Conservation (phyloP, 495 filamentous ascomycete genomes). For the Chaetomium fimeti region DNA sequence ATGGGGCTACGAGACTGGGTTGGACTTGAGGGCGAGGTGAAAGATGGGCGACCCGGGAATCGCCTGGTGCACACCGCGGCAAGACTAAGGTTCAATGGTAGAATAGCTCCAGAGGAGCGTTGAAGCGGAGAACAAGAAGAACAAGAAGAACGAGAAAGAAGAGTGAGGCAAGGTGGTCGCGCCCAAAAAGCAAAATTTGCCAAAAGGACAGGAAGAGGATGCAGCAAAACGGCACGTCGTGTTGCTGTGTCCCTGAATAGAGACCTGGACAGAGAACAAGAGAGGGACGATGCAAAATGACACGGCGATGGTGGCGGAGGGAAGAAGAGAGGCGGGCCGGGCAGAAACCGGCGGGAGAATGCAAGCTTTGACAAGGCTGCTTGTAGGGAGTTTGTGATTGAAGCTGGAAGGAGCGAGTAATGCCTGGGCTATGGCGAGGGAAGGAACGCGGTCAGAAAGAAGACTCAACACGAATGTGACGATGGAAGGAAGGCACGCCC, state of each 20-base stretch:
- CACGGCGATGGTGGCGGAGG: background rate
- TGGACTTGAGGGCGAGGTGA: background rate
- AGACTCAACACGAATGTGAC: background rate
- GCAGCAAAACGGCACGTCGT: background rate
- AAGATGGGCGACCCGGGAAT: background rate
- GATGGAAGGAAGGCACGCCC: background rate
- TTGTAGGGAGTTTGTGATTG: background rate
- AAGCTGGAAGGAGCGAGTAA: background rate
- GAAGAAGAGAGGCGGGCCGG: background rate
- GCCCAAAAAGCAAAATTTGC: constrained; percentile 13
- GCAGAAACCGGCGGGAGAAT: background rate
- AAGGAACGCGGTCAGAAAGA: background rate
- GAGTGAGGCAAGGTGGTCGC: background rate
- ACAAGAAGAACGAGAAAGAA: background rate
- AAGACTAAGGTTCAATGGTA: background rate
- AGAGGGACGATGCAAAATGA: constrained; percentile 25
- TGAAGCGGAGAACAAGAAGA: background rate
- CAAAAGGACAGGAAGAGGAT: constrained; percentile 11
- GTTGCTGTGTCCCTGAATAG: constrained; percentile 22
- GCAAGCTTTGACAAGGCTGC: background rate
- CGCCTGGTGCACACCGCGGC: background rate
- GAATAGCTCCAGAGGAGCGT: background rate
- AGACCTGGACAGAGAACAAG: constrained; percentile 15
- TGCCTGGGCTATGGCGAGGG: too few species aligned
- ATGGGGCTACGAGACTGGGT: background rate